A percentile compares a stretch with the other conserved stretches of the same genome.
These are phyloP conservation scores for Cadophora sp. DNA, from an alignment of 2,329 filamentous ascomycete genomes.

Conservation along the genomic window DNA sequence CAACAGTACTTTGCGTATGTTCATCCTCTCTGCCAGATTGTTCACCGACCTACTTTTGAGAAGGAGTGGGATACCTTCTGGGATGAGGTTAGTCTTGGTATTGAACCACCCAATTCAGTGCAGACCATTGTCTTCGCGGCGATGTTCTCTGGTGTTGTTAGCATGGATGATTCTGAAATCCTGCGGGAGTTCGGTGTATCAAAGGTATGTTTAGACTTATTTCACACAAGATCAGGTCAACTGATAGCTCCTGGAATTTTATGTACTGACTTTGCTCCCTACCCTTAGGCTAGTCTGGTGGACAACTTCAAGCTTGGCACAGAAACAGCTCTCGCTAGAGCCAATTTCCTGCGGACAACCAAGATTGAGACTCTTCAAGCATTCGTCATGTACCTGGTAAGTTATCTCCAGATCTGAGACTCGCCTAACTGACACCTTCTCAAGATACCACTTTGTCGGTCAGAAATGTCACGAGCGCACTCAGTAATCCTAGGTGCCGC, in stretches of 20 bases:
- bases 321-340: conserved; percentile 70
- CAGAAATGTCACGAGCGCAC: conserved; percentile 75
- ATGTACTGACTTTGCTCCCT: background rate
- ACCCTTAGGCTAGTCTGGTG: conserved; percentile 57
- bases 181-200: conserved; percentile 60
- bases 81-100: conserved; percentile 62
- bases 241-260: too few relatives aligned
- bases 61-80: conserved; percentile 70
- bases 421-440: conserved; percentile 7
- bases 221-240: background rate
- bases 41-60: conserved; percentile 72
- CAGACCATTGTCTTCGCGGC: conserved; percentile 74
- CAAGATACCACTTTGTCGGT: conserved; percentile 73
- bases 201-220: conserved; percentile 40
- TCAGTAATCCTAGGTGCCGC: conserved; percentile 75
- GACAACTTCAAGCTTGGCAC: conserved; percentile 69
- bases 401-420: conserved; percentile 39
- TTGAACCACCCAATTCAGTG: conserved; percentile 67
- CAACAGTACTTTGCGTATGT: conserved; percentile 72
- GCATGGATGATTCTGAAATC: conserved; percentile 63
- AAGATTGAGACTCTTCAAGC: conserved; percentile 79
- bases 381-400: conserved; percentile 77
- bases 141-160: conserved; percentile 73
- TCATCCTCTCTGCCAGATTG: conserved; percentile 70
- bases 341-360: conserved; percentile 74